A percentile compares a stretch with the other conserved stretches of the same genome.
phyloP scores from a whole-genome alignment of 768 basidiomycete species.

The Arthromyces matolae region DNA sequence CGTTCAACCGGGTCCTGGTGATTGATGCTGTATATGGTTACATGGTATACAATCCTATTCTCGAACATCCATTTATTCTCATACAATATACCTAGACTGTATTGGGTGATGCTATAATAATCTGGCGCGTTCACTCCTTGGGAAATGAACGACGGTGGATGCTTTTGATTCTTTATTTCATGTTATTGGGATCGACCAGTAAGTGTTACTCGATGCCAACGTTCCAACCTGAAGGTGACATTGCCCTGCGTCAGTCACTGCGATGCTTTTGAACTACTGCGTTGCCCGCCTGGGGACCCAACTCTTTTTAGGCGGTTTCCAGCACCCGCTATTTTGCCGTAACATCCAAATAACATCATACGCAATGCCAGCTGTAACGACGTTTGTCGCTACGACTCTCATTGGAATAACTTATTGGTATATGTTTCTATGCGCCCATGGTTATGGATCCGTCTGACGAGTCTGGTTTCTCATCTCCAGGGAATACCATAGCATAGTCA shows the following conservation, averaged over 20 bases:
- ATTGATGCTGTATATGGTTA: conserved; percentile 8
- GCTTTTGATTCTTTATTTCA: neutral
- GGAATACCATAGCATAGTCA: conserved; percentile 2
- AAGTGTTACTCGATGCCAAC: too few species aligned
- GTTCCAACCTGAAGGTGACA: neutral
- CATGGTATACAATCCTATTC: too few species aligned
- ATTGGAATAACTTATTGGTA: conserved; percentile 7
- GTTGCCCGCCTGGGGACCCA: conserved; percentile 5
- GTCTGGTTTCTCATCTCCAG: neutral
- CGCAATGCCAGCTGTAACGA: conserved; percentile 9
- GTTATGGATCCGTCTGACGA: neutral
- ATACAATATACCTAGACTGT: conserved; percentile 2
- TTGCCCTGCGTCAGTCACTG: neutral
- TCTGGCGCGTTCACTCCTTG: conserved; percentile 7
- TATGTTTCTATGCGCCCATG: neutral
- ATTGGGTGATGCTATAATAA: conserved; percentile 9
- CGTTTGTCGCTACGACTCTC: conserved; percentile 6
- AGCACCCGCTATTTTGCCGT: conserved; percentile 3
- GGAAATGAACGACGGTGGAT: conserved; percentile 9
- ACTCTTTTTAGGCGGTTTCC: conserved; percentile 8
- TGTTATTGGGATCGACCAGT: conserved; percentile 6
- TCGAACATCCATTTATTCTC: too few species aligned
- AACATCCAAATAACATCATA: conserved; percentile 11
- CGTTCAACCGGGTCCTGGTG: conserved; percentile 6
- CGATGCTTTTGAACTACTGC: conserved; percentile 7